Conservation (phyloP, 2,329 filamentous ascomycete species). For the Venturia nashicola region DNA sequence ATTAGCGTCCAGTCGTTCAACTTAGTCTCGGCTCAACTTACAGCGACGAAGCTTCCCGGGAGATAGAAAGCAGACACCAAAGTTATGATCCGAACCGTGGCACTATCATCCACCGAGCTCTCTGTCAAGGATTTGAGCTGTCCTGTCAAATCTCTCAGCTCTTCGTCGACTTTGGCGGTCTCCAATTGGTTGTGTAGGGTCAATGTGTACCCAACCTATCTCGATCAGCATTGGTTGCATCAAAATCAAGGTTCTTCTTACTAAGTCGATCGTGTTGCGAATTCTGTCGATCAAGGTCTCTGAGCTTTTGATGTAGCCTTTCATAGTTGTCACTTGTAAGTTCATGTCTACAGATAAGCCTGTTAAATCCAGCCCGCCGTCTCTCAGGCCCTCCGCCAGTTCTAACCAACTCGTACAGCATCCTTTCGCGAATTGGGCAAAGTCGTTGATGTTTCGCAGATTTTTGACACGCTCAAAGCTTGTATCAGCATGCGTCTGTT, state of each 20-base stretch:
- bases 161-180: constrained; percentile 11
- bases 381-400: neutral
- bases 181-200: constrained; percentile 12
- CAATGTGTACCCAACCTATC: constrained; percentile 10
- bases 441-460: constrained; percentile 1
- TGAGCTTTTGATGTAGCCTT: neutral
- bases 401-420: neutral
- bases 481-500: neutral
- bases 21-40: neutral
- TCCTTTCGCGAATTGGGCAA: neutral
- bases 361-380: neutral
- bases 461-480: neutral
- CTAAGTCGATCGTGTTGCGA: constrained; percentile 4
- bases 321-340: neutral
- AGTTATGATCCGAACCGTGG: constrained; percentile 17
- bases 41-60: constrained; percentile 17
- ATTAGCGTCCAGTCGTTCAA: neutral
- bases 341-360: neutral
- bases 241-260: neutral
- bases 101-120: constrained; percentile 16
- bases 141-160: constrained; percentile 12
- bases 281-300: neutral
- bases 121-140: constrained; percentile 15
- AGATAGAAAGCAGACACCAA: constrained; percentile 18
- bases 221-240: neutral